Base-by-base conservation (phyloP, 345 rosid species). In the Eucalyptus cloeziana region DNA sequence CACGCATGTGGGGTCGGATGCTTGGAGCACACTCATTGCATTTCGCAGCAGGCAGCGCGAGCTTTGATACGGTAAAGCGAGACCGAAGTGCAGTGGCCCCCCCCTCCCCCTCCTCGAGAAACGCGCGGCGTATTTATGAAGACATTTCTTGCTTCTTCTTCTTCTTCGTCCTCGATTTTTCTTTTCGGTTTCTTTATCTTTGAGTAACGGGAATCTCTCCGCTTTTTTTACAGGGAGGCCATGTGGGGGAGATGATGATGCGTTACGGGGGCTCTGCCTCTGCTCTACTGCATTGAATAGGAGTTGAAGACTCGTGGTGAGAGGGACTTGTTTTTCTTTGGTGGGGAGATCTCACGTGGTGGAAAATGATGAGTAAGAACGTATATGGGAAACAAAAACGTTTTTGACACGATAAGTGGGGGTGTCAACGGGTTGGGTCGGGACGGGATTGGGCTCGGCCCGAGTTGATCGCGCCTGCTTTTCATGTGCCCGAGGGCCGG, bases 11-110 rank as follows among this genome's bases (percentile, higher is more conserved):
- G 98, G 96, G 88, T 92, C 97, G 49, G 87, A 88, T 87, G 92
- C 97, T 93, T 94, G 86, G 87, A 91, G 91, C 96, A 93, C 90
- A 94, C 96, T 94, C 98, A 93, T 95, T 93, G 92, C 92, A 88
- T 86, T 92, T 93, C 91, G 86, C 64, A 40, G 85, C 85, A 22
- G 83, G 83, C 83, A 40, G 85, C 85, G 85, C 85, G 30, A 40
- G 85, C 47, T 40, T 76, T 76, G 85, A 76, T 76, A 11, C 85
- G 30, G 24, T 40, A 76, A 76, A 76, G 85, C 85, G 85, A 40
- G 25, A 76, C 85, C 85, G 85, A 76, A 40, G 85, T 22, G 83
- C 85, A 76, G 30, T 40, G 85, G 44, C 9, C 25, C 58, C 58
- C 47, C 10, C 7, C 8, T 51, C 24, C 24, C 25, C 47, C 76